Evolutionary conservation across 2,329 filamentous ascomycete species (phyloP).

Genomic region (Elsinoe perseae): DNA sequence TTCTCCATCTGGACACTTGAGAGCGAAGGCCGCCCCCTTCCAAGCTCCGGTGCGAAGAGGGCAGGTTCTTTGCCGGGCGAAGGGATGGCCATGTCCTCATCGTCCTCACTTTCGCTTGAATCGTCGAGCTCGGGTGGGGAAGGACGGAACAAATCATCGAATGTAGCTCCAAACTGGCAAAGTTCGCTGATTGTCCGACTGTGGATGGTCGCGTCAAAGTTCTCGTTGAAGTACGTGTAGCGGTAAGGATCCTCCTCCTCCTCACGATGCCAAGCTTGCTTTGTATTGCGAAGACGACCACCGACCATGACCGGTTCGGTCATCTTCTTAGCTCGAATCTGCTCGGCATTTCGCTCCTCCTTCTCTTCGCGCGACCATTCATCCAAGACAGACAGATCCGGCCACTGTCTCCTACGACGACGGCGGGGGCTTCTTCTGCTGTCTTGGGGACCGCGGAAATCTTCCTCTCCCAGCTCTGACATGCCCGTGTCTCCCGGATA

Average conservation of each 20-base stretch:
- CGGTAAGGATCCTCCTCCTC: slow-evolving; percentile 88
- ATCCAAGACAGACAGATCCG: slow-evolving; percentile 73
- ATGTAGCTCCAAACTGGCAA: slow-evolving; percentile 73
- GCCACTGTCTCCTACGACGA: slow-evolving; percentile 65
- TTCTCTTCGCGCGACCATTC: slow-evolving; percentile 90
- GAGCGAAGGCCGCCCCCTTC: slow-evolving; percentile 8
- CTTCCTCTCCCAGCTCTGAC: slow-evolving; percentile 76
- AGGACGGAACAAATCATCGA: slow-evolving; percentile 82
- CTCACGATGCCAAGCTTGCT: slow-evolving; percentile 72
- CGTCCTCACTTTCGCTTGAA: slow-evolving; percentile 58
- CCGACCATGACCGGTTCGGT: slow-evolving; percentile 90
- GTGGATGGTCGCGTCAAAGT: slow-evolving; percentile 91
- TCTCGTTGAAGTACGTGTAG: slow-evolving; percentile 98
- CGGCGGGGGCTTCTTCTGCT: slow-evolving; percentile 33
- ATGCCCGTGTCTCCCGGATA: slow-evolving; percentile 67
- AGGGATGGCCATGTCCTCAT: slow-evolving; percentile 45
- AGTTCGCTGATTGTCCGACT: slow-evolving; percentile 92
- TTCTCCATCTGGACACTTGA: slow-evolving; percentile 18
- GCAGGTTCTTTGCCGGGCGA: slow-evolving; percentile 19
- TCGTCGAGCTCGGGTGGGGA: slow-evolving; percentile 71
- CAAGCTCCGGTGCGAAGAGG: background rate
- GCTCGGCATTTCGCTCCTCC: slow-evolving; percentile 67
- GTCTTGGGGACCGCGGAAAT: slow-evolving; percentile 39
- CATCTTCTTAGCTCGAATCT: slow-evolving; percentile 79
- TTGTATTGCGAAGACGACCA: slow-evolving; percentile 72